Conservation (phyloP, 148 eudicot species). For the Rhododendron henanense region DNA sequence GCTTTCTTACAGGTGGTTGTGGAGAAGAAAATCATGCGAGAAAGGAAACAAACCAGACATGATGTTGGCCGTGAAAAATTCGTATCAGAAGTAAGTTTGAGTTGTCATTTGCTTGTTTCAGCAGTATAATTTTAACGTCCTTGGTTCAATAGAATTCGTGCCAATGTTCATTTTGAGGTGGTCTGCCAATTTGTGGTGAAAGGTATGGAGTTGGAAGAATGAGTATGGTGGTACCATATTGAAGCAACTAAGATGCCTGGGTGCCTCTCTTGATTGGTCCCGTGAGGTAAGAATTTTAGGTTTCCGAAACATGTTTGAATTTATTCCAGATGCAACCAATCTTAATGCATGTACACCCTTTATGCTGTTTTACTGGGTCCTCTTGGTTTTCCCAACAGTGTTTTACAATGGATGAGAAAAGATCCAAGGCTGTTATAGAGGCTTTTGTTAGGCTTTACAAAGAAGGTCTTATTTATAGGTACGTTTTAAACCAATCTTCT, state of each 20-base stretch:
- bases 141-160: background rate
- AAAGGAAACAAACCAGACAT: constrained; percentile 72
- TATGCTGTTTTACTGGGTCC: background rate
- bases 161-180: background rate
- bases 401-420: constrained; percentile 95
- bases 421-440: constrained; percentile 86
- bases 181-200: constrained; percentile 14
- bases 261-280: constrained; percentile 96
- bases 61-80: constrained; percentile 84
- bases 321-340: background rate
- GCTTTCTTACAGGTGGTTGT: constrained; percentile 70
- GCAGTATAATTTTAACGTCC: background rate
- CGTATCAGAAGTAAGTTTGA: constrained; percentile 71
- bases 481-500: constrained; percentile 6
- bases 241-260: constrained; percentile 74
- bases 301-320: background rate
- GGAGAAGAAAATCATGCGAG: constrained; percentile 93
- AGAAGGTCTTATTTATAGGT: constrained; percentile 94
- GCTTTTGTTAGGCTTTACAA: constrained; percentile 86
- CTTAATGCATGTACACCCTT: background rate
- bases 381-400: constrained; percentile 39
- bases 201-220: constrained; percentile 97
- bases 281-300: constrained; percentile 59
- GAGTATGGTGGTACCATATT: constrained; percentile 86
- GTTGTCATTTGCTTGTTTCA: background rate